These are phyloP conservation scores for Conoideocrella luteorostrata DNA, from an alignment of 2,329 filamentous ascomycete species.

Conservation along the genomic window DNA sequence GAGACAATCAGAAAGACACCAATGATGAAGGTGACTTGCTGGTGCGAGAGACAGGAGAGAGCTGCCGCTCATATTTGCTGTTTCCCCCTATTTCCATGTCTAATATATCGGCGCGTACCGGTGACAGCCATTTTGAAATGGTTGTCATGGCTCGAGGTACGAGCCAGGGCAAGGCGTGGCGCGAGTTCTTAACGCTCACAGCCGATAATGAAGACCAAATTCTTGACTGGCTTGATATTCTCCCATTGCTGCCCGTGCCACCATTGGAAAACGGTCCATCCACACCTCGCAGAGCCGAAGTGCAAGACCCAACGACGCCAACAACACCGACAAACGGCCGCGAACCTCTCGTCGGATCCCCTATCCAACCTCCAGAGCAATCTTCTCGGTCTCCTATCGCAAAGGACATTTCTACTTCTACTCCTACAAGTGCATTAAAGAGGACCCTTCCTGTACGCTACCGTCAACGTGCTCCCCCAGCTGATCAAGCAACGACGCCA, in stretches of 20 bases:
- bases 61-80: constrained; percentile 69
- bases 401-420: constrained; percentile 9
- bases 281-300: constrained; percentile 26
- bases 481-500: not conserved
- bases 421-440: constrained; percentile 16
- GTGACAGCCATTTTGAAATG: constrained; percentile 63
- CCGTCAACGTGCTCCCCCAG: constrained; percentile 13
- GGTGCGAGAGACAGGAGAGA: constrained; percentile 79
- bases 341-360: constrained; percentile 15
- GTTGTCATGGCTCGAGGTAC: constrained; percentile 80
- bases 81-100: constrained; percentile 79
- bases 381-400: constrained; percentile 16
- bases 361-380: constrained; percentile 16
- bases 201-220: constrained; percentile 72
- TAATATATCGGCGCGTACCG: constrained; percentile 72
- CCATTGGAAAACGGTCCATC: constrained; percentile 26
- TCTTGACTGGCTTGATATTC: constrained; percentile 79
- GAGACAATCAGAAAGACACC: constrained; percentile 67
- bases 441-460: constrained; percentile 19
- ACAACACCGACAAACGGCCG: constrained; percentile 24
- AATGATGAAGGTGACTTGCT: constrained; percentile 76
- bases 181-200: constrained; percentile 72
- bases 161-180: constrained; percentile 64
- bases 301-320: constrained; percentile 15
- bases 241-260: constrained; percentile 49